phyloP scores from a whole-genome alignment of 768 basidiomycete species.

The Boletus patriciae region DNA sequence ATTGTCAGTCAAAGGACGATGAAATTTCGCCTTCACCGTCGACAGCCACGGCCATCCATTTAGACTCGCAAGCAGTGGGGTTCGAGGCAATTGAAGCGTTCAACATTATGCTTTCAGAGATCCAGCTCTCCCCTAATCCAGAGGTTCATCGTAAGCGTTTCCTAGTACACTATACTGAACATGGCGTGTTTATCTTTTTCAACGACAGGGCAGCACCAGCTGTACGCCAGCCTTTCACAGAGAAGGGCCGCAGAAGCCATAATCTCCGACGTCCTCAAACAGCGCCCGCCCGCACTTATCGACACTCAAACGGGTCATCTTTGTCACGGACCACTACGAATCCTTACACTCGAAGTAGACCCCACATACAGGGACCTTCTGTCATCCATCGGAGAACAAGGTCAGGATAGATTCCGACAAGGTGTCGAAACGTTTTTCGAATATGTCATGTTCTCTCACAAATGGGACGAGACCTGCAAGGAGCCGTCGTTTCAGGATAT shows the following conservation, averaged over 20 bases:
- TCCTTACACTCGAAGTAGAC: slow-evolving; percentile 7
- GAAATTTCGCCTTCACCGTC: not conserved
- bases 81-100: not conserved
- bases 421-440: slow-evolving; percentile 7
- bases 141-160: slow-evolving; percentile 1
- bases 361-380: not conserved
- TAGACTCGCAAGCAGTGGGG: not conserved
- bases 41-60: not conserved
- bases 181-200: not conserved
- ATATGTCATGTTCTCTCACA: slow-evolving; percentile 13
- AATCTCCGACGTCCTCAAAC: not conserved
- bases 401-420: not conserved
- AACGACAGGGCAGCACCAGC: not conserved
- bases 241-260: not conserved
- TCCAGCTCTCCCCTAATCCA: not conserved
- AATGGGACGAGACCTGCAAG: slow-evolving; percentile 1
- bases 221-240: not conserved
- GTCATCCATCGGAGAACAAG: not conserved
- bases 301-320: slow-evolving; percentile 4
- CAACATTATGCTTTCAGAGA: not conserved
- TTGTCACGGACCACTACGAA: not conserved
- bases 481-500: slow-evolving; percentile 4
- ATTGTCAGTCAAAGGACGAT: not conserved
- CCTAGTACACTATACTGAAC: not conserved
- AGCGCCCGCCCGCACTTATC: slow-evolving; percentile 2